Percentiles rank a stretch among this genome's conserved stretches.
These are phyloP conservation scores for Candida boidinii DNA, from an alignment of 805 yeast species.

Conservation along the genomic window DNA sequence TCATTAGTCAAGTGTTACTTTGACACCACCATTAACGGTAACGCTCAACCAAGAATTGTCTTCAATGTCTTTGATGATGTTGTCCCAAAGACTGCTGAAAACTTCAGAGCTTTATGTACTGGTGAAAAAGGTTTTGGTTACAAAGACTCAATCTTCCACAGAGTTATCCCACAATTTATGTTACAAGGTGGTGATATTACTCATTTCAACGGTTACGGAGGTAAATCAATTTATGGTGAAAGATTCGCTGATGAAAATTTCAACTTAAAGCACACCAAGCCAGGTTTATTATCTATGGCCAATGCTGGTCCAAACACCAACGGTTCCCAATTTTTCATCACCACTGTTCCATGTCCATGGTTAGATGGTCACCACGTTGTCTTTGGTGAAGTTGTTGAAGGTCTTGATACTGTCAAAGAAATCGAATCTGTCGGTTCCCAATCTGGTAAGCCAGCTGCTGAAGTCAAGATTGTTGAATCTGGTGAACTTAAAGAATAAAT, in stretches of 20 bases:
- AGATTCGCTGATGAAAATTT: slow-evolving; percentile 77
- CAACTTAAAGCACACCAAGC: slow-evolving; percentile 64
- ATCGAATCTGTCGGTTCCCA: slow-evolving; percentile 57
- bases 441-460: slow-evolving; percentile 37
- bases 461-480: slow-evolving; percentile 43
- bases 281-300: slow-evolving; percentile 87
- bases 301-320: slow-evolving; percentile 98
- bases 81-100: slow-evolving; percentile 93
- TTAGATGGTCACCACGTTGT: slow-evolving; percentile 93
- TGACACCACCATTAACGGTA: slow-evolving; percentile 49
- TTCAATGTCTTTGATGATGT: slow-evolving; percentile 86
- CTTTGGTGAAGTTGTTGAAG: slow-evolving; percentile 86
- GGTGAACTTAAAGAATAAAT: slow-evolving; percentile 43
- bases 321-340: slow-evolving; percentile 95
- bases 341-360: slow-evolving; percentile 83
- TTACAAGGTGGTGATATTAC: slow-evolving; percentile 91
- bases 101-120: slow-evolving; percentile 87
- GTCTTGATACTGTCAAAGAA: slow-evolving; percentile 77
- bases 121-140: slow-evolving; percentile 91
- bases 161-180: slow-evolving; percentile 95
- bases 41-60: slow-evolving; percentile 46
- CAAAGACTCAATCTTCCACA: slow-evolving; percentile 83
- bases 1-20: slow-evolving; percentile 45
- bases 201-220: slow-evolving; percentile 83
- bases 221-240: slow-evolving; percentile 76